A percentile compares a stretch with the other conserved stretches of the same genome.
phyloP scores from a whole-genome alignment of 257 asterid genomes.

The Ligustrum vulgare region DNA sequence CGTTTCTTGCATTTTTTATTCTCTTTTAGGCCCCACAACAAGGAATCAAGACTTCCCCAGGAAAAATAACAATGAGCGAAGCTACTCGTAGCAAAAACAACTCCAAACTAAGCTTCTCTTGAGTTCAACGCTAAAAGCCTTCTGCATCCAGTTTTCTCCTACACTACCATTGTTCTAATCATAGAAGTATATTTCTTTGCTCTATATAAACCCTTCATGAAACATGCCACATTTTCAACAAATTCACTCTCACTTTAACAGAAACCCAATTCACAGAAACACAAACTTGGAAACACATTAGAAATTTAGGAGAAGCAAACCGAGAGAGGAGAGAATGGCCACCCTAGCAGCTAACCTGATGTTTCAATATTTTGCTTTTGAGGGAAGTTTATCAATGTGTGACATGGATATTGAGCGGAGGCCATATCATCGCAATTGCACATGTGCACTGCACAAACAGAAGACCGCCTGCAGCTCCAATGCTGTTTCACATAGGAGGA shows the following conservation, averaged over 20 bases:
- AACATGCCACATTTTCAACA: background rate
- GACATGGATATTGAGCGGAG: background rate
- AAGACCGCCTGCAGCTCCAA: background rate
- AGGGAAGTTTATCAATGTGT: slow-evolving; percentile 19
- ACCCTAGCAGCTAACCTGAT: slow-evolving; percentile 19
- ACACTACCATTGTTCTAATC: no score
- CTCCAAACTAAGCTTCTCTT: no score
- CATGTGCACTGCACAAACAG: slow-evolving; percentile 9
- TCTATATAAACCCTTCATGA: slow-evolving; percentile 17
- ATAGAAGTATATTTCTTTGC: background rate
- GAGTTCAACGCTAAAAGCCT: no score
- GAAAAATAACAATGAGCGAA: no score
- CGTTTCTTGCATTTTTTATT: no score
- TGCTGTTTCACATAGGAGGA: background rate
- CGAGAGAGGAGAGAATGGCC: slow-evolving; percentile 13
- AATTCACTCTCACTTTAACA: background rate
- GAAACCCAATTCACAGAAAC: background rate
- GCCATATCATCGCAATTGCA: slow-evolving; percentile 6
- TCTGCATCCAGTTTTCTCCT: no score
- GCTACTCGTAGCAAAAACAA: no score
- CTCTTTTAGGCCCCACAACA: no score
- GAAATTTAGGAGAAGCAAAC: background rate
- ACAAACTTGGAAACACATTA: no score
- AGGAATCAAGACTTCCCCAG: no score
- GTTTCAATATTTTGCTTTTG: slow-evolving; percentile 6